These are phyloP conservation scores for Drosera spatulata DNA, from an alignment of 179 eudicot genomes.

Conservation along the genomic window DNA sequence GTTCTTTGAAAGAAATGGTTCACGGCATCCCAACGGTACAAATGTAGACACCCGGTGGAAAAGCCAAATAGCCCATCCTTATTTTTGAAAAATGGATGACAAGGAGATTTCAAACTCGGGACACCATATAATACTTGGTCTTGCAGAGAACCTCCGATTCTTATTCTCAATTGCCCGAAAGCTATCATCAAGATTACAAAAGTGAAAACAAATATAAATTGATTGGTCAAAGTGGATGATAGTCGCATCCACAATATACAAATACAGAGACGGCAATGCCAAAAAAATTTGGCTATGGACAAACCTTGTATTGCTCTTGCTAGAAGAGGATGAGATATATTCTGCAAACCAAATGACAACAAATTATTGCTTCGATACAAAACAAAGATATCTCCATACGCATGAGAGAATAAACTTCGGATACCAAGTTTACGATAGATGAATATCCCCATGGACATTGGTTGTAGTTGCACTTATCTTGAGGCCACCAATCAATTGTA, in stretches of 20 bases:
- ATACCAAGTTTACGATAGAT: conserved; percentile 73
- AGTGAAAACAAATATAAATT: not conserved
- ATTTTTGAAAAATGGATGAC: conserved; percentile 54
- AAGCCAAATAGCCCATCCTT: conserved; percentile 69
- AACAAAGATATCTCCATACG: no score
- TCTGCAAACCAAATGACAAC: conserved; percentile 30
- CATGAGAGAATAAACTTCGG: no score
- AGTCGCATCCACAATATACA: not conserved
- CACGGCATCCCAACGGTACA: conserved; percentile 80
- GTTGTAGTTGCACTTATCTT: conserved; percentile 65
- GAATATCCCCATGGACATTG: conserved; percentile 89
- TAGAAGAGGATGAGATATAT: conserved; percentile 66
- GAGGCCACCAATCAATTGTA: conserved; percentile 99
- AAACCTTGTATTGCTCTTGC: conserved; percentile 65
- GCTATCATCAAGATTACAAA: conserved; percentile 24
- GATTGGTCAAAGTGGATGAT: not conserved
- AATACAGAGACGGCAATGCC: not conserved
- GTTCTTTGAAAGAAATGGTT: conserved; percentile 54
- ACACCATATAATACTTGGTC: conserved; percentile 68
- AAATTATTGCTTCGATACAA: not conserved
- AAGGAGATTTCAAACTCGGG: conserved; percentile 43
- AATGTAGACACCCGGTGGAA: conserved; percentile 63
- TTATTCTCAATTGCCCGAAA: conserved; percentile 63
- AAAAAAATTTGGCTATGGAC: conserved; percentile 6
- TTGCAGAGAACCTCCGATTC: conserved; percentile 94